phyloP scores from a whole-genome alignment of 306 rosid genomes.

The Ormosia semicastrata region DNA sequence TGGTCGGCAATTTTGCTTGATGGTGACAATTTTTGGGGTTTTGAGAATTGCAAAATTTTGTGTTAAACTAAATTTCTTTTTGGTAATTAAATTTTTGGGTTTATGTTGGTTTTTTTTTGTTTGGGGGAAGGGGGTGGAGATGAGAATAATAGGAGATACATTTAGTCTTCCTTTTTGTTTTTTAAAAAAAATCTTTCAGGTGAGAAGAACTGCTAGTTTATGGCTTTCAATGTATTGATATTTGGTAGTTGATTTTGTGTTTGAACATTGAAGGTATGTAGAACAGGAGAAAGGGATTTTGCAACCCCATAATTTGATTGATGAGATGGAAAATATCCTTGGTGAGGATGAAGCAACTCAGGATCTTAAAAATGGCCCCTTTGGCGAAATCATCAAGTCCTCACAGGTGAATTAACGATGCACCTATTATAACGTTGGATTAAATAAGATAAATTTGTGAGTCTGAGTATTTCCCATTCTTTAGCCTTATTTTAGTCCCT shows the following conservation, averaged over 20 bases:
- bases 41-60: not conserved
- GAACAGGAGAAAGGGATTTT: conserved; percentile 63
- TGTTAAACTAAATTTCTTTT: not conserved
- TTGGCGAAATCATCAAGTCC: conserved; percentile 27
- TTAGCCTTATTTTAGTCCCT: not conserved
- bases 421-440: not conserved
- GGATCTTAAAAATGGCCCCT: conserved; percentile 25
- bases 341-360: conserved; percentile 28
- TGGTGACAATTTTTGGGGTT: not conserved
- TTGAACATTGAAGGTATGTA: conserved; percentile 53
- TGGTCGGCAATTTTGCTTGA: not conserved
- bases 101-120: not conserved
- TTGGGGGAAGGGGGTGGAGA: not conserved
- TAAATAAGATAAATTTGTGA: not conserved
- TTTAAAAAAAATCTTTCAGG: not conserved
- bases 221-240: not conserved
- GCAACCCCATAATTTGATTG: conserved; percentile 66
- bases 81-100: not conserved
- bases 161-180: too few species aligned
- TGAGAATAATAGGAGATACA: too few species aligned
- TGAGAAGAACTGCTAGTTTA: not conserved
- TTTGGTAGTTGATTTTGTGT: not conserved
- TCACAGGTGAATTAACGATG: conserved; percentile 21
- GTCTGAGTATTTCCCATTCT: not conserved
- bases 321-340: conserved; percentile 47